Evolutionary conservation across 1,284 basidiomycete species (phyloP).

Genomic region (Trametes polyzona): DNA sequence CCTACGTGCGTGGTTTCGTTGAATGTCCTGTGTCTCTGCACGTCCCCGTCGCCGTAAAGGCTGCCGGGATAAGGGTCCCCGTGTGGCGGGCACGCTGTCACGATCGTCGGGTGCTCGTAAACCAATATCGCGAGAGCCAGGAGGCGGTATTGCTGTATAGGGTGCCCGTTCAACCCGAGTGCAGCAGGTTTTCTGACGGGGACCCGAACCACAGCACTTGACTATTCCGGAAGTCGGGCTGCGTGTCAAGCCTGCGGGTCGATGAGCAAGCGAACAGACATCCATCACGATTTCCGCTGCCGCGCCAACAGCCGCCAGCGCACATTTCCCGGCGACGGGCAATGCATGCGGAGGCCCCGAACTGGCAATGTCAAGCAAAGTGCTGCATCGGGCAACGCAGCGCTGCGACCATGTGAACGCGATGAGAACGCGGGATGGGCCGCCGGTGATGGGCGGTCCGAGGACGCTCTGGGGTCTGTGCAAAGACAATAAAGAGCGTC

Average conservation of each 20-base stretch:
- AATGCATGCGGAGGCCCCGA: background rate
- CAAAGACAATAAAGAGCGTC: constrained; percentile 14
- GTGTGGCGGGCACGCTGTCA: background rate
- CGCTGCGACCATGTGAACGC: constrained; percentile 18
- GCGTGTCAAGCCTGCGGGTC: background rate
- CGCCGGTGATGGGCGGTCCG: constrained; percentile 19
- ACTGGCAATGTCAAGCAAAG: constrained; percentile 12
- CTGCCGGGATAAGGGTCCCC: background rate
- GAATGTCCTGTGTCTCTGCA: background rate
- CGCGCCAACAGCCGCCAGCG: background rate
- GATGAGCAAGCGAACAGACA: constrained; percentile 2
- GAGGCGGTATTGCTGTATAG: background rate
- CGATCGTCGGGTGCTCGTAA: background rate
- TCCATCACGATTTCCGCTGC: background rate
- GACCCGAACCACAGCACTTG: constrained; percentile 23
- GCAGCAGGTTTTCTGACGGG: constrained; percentile 2
- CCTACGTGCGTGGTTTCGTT: constrained; percentile 1
- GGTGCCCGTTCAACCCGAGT: background rate
- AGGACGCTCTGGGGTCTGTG: too few species aligned
- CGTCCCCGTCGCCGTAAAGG: background rate
- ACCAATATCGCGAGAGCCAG: background rate
- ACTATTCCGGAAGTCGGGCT: constrained; percentile 6
- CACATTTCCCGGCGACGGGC: background rate
- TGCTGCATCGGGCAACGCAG: constrained; percentile 10
- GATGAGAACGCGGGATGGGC: constrained; percentile 9